These are phyloP conservation scores for Pseudogymnoascus sp. DNA, from an alignment of 2,329 filamentous ascomycete species.

Conservation along the genomic window DNA sequence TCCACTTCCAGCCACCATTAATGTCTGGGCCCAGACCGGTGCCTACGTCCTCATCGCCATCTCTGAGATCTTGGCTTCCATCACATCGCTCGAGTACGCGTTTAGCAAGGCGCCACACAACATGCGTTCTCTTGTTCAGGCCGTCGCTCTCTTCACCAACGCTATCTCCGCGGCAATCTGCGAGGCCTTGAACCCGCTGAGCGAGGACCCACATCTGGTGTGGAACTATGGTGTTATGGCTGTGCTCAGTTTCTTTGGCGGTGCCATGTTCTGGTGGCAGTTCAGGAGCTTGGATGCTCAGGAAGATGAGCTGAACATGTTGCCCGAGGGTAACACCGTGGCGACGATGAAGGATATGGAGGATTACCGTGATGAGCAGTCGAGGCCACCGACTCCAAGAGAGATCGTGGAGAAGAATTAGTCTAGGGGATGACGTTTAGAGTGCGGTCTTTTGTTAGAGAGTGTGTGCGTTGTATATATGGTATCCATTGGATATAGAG, in stretches of 20 bases:
- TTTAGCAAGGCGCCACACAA: slow-evolving; percentile 65
- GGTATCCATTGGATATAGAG: background rate
- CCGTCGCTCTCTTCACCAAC: slow-evolving; percentile 50
- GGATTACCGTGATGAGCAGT: background rate
- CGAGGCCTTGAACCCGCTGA: slow-evolving; percentile 37
- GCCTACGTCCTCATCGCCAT: slow-evolving; percentile 48
- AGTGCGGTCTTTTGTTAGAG: background rate
- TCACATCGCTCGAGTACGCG: slow-evolving; percentile 65
- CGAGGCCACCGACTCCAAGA: background rate
- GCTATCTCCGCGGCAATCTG: slow-evolving; percentile 48
- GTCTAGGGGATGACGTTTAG: background rate
- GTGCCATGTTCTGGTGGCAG: slow-evolving; percentile 25
- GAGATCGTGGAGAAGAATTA: slow-evolving; percentile 7
- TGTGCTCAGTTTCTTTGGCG: slow-evolving; percentile 22
- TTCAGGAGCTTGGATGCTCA: slow-evolving; percentile 26
- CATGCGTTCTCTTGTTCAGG: slow-evolving; percentile 58
- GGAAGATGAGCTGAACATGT: slow-evolving; percentile 28
- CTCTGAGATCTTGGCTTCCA: slow-evolving; percentile 56
- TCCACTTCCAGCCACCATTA: slow-evolving; percentile 32
- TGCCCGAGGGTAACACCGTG: slow-evolving; percentile 12
- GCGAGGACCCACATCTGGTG: slow-evolving; percentile 37
- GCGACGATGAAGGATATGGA: slow-evolving; percentile 11
- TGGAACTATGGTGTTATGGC: slow-evolving; percentile 29
- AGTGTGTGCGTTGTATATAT: background rate
- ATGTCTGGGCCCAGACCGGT: slow-evolving; percentile 47